Conservation (phyloP, 2,329 filamentous ascomycete genomes). For the Aspergillus floridensis region DNA sequence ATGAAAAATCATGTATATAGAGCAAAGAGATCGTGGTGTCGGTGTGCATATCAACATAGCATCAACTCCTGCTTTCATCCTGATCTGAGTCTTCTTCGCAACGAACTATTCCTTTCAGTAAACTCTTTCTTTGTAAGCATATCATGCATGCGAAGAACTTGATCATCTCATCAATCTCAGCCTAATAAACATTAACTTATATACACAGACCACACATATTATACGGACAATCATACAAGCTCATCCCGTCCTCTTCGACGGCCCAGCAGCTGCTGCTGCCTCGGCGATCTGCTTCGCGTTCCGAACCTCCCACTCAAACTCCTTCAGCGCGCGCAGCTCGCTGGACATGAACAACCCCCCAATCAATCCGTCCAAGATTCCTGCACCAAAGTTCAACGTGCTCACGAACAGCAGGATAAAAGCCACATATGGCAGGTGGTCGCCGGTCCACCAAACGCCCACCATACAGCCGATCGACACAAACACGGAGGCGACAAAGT, state of each 20-base stretch:
- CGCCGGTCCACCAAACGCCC: slow-evolving; percentile 75
- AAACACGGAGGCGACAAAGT: slow-evolving; percentile 68
- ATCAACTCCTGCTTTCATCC: neutral
- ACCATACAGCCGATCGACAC: slow-evolving; percentile 72
- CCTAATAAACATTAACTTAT: neutral
- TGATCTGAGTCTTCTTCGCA: neutral
- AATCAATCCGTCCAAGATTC: slow-evolving; percentile 80
- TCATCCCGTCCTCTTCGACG: neutral
- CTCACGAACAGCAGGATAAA: slow-evolving; percentile 79
- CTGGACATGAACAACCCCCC: slow-evolving; percentile 81
- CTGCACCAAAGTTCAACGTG: slow-evolving; percentile 72
- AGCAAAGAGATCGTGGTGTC: no score
- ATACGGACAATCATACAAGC: neutral
- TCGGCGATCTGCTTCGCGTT: slow-evolving; percentile 51
- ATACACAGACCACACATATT: neutral
- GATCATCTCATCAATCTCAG: neutral
- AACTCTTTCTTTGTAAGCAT: neutral
- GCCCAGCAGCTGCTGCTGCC: neutral
- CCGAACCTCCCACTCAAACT: slow-evolving; percentile 90
- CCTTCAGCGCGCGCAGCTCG: slow-evolving; percentile 77
- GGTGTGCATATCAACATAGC: neutral
- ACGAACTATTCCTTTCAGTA: neutral
- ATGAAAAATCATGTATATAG: no score
- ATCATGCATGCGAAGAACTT: neutral
- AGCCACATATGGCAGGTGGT: slow-evolving; percentile 67